Base-by-base conservation (phyloP, 2,329 filamentous ascomycete species). In the Aspergillus pseudoterreus region DNA sequence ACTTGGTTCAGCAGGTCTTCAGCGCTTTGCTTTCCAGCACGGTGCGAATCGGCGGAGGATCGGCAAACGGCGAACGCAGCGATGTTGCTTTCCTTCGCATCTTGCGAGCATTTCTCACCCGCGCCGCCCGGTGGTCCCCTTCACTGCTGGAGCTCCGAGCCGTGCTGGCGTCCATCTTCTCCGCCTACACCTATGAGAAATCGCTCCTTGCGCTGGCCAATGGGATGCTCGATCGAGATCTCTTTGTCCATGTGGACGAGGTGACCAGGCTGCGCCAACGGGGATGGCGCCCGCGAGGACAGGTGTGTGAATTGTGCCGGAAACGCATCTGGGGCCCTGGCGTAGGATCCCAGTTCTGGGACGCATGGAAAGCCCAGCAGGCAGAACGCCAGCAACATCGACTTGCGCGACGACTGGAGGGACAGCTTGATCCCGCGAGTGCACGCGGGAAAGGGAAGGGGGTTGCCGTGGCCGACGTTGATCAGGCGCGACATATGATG, bases 171-270 rank as follows among this genome's bases (percentile, higher is more conserved):
- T 94, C 92, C 11, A 92, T 99, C 50, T 97, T 99, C 72, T 85
- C 92, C 0, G 92, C 94, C 0, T 99, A 99, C 67, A 87, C 91
- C 0, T 96, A 97, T 67, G 94, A 99, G 70, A 89, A 92, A 68
- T 92, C 88, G 0, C 88, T 99, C 14, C 80, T 99, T 17, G 80
- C 82, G 1, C 82, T 99, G 3, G 90, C 94, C 0, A 95, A 92
- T 67, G 82, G 87, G 4, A 84, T 99, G 50, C 78, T 99, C 0
- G 92, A 95, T 56, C 86, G 90, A 59, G 94, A 94, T 63, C 79
- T 96, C 5, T 99, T 97, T 63, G 82, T 87, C 38, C 87, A 89
- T 57, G 90, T 99, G 33, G 78, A 84, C 41, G 82, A 88, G 59
- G 86, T 90, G 4, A 83, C 88, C 6, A 78, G 82, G 49, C 80